These are phyloP conservation scores for Fagopyrum esculentum DNA, from an alignment of 148 eudicot genomes.

Conservation along the genomic window DNA sequence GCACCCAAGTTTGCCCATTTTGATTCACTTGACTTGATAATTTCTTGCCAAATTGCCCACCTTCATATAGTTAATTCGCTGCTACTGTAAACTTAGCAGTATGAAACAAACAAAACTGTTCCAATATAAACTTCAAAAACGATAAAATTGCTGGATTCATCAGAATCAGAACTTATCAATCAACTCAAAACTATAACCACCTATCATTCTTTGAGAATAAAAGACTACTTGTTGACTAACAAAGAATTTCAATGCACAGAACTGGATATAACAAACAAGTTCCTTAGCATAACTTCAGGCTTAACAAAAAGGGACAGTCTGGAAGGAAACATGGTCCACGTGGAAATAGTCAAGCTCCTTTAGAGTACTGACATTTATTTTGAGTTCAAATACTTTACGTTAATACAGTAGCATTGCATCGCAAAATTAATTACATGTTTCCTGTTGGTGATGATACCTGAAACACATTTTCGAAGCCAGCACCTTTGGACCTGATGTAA, in stretches of 20 bases:
- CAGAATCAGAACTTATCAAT: neutral
- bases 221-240: neutral
- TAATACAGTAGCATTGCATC: neutral
- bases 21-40: neutral
- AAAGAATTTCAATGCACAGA: neutral
- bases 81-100: neutral
- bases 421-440: neutral
- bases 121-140: neutral
- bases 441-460: constrained; percentile 42
- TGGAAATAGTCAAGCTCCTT: neutral
- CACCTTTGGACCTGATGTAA: constrained; percentile 84
- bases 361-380: constrained; percentile 1
- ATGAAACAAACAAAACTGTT: neutral
- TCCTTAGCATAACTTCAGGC: neutral
- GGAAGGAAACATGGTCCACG: neutral
- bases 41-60: neutral
- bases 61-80: neutral
- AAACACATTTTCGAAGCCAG: constrained; percentile 94
- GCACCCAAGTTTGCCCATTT: neutral
- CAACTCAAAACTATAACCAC: neutral
- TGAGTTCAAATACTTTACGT: neutral
- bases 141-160: neutral
- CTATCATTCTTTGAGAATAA: neutral
- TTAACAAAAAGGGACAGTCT: neutral
- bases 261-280: neutral